Evolutionary conservation across 179 eudicot species (phyloP), one percentile per base, ranked within the genome.

Genomic region (Vitellaria paradoxa): DNA sequence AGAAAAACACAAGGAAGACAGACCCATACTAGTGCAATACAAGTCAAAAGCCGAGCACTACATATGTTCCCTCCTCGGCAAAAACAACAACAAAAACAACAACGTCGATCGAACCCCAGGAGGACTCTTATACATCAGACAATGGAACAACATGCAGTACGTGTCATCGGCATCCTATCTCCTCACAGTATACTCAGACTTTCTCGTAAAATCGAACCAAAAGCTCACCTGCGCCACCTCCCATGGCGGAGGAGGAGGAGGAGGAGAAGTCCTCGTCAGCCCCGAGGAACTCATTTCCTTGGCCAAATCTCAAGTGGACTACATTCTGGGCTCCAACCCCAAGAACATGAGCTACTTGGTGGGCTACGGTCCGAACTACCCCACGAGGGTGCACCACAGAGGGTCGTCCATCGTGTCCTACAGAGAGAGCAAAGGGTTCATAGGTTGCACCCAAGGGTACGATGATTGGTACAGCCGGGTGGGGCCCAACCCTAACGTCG

Each of bases 131-230:
- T 82, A 80, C 84, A 69, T 78, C 60, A 82, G 90, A 53, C 81
- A 79, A 61, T 93, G 97, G 98, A 93, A 93, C 85, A 93, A 93
- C 87, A 88, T 94, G 94, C 98, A 93, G 74, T 87, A 93, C 30
- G 97, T 88, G 6, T 86, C 97, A 1, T 82, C 89, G 10, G 89
- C 97, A 0, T 77, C 89, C 0, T 91, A 90, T 76, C 88, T 95
- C 52, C 84, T 88, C 8, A 82, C 88, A 0, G 85, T 88, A 65
- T 93, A 95, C 86, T 89, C 99, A 3, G 86, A 89, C 15, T 86
- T 83, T 72, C 95, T 95, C 61, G 66, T 52, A 20, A 50, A 71
- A 0, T 77, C 88, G 24, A 82, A 87, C 23, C 85, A 83, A 68
- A 80, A 66, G 3, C 81, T 92, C 47, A 76, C 37, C 37, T 30